Percentiles rank a stretch among this genome's conserved stretches.
phyloP scores from a whole-genome alignment of 1,284 basidiomycete genomes.

The Ceratobasidium sp. region DNA sequence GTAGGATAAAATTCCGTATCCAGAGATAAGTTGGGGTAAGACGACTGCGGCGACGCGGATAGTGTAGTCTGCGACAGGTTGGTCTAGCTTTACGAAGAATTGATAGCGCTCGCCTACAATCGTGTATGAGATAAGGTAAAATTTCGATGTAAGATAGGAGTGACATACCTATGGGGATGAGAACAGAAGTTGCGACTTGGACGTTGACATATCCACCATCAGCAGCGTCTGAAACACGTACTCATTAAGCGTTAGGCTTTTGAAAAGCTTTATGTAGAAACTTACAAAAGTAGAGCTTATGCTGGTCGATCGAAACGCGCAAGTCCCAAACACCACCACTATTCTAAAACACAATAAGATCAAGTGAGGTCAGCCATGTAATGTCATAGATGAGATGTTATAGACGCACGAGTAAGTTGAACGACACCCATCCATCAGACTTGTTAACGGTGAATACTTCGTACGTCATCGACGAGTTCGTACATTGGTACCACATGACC shows the following conservation, averaged over 20 bases:
- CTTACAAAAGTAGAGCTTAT: constrained; percentile 33
- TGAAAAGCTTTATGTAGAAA: neutral
- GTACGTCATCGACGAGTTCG: constrained; percentile 2
- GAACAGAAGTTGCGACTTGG: constrained; percentile 27
- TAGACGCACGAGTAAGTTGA: constrained; percentile 29
- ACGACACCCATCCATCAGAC: constrained; percentile 24
- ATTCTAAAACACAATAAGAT: neutral
- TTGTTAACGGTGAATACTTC: constrained; percentile 19
- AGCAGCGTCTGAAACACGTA: constrained; percentile 19
- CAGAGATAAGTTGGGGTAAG: constrained; percentile 41
- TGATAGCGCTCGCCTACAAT: constrained; percentile 37
- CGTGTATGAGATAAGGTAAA: neutral
- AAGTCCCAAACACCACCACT: constrained; percentile 23
- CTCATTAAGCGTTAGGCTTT: neutral
- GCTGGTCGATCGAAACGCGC: constrained; percentile 29
- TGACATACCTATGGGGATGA: constrained; percentile 38
- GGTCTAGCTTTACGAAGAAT: constrained; percentile 43
- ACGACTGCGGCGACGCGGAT: constrained; percentile 41
- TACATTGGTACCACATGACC: constrained; percentile 20
- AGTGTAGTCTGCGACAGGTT: constrained; percentile 38
- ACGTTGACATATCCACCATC: constrained; percentile 36
- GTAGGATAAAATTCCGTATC: constrained; percentile 40
- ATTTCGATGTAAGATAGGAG: neutral
- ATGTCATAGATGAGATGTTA: no score
- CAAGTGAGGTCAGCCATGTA: neutral